Evolutionary conservation across 1,284 basidiomycete genomes (phyloP).

Genomic region (Apiotrichum porosum): DNA sequence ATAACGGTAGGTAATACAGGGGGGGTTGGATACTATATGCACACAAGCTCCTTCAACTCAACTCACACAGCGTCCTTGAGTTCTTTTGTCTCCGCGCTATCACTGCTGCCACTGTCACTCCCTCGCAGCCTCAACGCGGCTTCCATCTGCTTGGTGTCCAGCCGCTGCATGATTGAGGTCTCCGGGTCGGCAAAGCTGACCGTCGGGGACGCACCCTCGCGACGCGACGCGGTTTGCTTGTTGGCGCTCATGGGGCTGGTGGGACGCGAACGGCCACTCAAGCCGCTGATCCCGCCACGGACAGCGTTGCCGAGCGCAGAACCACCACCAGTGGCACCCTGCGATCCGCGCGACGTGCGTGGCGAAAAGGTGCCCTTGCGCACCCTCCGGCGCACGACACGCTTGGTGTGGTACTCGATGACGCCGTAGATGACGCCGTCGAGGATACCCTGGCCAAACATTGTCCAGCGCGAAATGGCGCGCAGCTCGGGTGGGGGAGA

Average conservation of each 20-base stretch:
- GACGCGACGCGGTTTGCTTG: constrained; percentile 1
- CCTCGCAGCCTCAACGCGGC: too few relatives aligned
- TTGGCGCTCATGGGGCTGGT: neutral
- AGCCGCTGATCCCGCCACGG: too few relatives aligned
- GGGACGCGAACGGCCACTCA: too few relatives aligned
- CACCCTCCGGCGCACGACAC: constrained; percentile 35
- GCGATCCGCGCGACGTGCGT: neutral
- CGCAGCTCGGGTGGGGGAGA: constrained; percentile 34
- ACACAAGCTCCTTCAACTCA: too few relatives aligned
- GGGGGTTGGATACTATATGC: too few relatives aligned
- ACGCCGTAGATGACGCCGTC: constrained; percentile 49
- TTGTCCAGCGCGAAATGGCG: constrained; percentile 48
- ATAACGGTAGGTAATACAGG: too few relatives aligned
- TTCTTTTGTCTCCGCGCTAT: too few relatives aligned
- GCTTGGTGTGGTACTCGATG: constrained; percentile 48
- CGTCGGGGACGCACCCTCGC: neutral
- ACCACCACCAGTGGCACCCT: neutral
- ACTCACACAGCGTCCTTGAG: too few relatives aligned
- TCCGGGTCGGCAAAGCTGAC: constrained; percentile 20
- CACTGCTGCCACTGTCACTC: too few relatives aligned
- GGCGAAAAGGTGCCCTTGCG: constrained; percentile 33
- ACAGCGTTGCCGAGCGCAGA: neutral
- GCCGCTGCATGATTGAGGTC: constrained; percentile 12
- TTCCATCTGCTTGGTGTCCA: neutral
- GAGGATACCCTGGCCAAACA: constrained; percentile 47